Evolutionary conservation across 768 basidiomycete species (phyloP), one percentile per base, ranked within the genome.

Genomic region (Mycena vitilis): DNA sequence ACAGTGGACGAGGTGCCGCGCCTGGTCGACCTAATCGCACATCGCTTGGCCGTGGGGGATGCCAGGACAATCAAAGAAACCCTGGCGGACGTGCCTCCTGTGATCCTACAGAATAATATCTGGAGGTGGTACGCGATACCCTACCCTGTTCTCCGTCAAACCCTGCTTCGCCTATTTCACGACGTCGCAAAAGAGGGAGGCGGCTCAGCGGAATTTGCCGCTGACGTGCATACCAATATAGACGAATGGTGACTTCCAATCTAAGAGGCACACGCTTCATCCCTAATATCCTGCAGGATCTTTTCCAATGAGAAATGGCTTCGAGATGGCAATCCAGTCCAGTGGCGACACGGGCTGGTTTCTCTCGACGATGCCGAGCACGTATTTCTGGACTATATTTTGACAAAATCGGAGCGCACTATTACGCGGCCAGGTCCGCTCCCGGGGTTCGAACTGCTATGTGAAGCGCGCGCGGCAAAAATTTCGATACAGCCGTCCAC

Each of bases 291-390:
- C 57, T 49, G 2, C n/a, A 66, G 65, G 58, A 66, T 66, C 15
- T 23, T 66, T 36, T 45, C 25, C 13, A 60, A 60, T 34, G 65
- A 66, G 52, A 52, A 54, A 48, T 53, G 40, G 23, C 58, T 66
- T 34, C 37, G 37, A 10, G 40, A 34, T 20, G 37, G 23, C 5
- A 18, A 34, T 16, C 49, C 22, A 38, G 7, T 22, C 15, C 58
- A 60, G 13, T 66, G 65, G 65, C 57, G 48, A 6, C 56, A 37
- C n/a, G 58, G 65, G 18, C 51, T 66, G 1, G 58, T 66, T 11
- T 34, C 48, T 16, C 57, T 66, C 15, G 18, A 42, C 15, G 65
- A 66, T n/a, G 57, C 49, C 5, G 64, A 65, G 11, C 20, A 22
- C 25, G 16, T 66, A 10, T 60, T 66, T 34, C 58, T 51, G 8